A percentile compares a stretch with the other conserved stretches of the same genome.
Evolutionary conservation across 2,329 filamentous ascomycete genomes (phyloP).

Genomic region (Pseudopithomyces maydicus): DNA sequence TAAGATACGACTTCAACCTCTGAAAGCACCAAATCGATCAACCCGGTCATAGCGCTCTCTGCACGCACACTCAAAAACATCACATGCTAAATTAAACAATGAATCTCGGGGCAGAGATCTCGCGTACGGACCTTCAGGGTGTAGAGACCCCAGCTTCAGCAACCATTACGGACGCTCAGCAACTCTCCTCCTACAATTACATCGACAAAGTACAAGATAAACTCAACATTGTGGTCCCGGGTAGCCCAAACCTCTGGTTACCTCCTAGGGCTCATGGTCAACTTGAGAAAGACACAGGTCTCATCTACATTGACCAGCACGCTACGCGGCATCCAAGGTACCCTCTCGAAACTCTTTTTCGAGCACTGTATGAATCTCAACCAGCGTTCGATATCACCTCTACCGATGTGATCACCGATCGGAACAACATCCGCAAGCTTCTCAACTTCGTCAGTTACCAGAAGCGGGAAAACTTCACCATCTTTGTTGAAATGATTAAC

Average conservation of each 20-base stretch:
- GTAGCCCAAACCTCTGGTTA: background rate
- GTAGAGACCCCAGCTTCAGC: background rate
- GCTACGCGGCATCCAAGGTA: conserved; percentile 48
- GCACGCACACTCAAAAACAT: no score
- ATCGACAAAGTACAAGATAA: background rate
- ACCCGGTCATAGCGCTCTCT: no score
- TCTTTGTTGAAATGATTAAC: conserved; percentile 45
- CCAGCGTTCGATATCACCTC: conserved; percentile 47
- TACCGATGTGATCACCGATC: conserved; percentile 52
- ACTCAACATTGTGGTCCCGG: background rate
- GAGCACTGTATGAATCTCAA: conserved; percentile 45
- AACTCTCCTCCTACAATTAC: background rate
- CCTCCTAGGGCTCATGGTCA: background rate
- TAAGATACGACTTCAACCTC: no score
- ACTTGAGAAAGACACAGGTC: background rate
- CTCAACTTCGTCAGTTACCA: conserved; percentile 46
- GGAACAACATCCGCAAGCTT: conserved; percentile 57
- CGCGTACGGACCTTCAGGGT: background rate
- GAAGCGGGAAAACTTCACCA: conserved; percentile 45
- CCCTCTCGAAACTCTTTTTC: conserved; percentile 55
- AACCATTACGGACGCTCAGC: background rate
- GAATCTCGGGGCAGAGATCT: background rate
- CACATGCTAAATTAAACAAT: no score
- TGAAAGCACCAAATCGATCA: no score
- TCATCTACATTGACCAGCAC: conserved; percentile 52